Base-by-base conservation (phyloP, 352 stramenopile genomes). In the Globisporangium spinosum region DNA sequence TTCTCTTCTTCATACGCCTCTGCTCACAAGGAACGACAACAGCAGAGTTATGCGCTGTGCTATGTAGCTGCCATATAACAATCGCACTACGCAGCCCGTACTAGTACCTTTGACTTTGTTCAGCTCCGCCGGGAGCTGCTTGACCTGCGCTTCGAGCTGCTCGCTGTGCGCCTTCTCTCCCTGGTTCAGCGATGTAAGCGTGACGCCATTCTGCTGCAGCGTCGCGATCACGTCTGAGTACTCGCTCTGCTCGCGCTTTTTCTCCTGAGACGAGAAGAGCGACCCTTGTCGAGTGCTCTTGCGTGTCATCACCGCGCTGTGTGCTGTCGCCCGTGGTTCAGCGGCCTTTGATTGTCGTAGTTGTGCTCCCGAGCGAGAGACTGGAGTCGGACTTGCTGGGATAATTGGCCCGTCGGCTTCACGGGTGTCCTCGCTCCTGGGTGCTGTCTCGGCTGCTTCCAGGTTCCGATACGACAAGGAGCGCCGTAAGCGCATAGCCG, bases 161-260 rank as follows among this genome's bases (percentile, higher is more conserved):
- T 76, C 69, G n/a, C 74, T 79, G 9, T 79, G 62, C 0, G 67
- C 68, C 35, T 87, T 89, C 51, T 90, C 83, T 7, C 76, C 75
- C 49, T 82, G 71, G 38, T 86, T 89, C 2, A 78, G 58, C 3
- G 63, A 47, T 5, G 77, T 78, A 3, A 92, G 71, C 0, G 77
- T 68, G 25, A 69, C 62, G 7, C 86, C 34, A 47, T 89, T 92
- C 15, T 86, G 75, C 40, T 87, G 81, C 27, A 91, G 49, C 17
- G 75, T 58, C 2, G 70, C 25, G 22, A 86, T 71, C 2, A 74
- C 61, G 0, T 65, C 43, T 25, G 53, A 62, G 29, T 72, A 69
- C 34, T 91, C 83, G 53, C 43, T 62, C 22, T 73, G 58, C 23
- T 69, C 77, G 10, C 70, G 67, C 59, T 71, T 72, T 32, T 74